Percentiles rank a stretch among this genome's conserved stretches.
These are phyloP conservation scores for Ganoderma sinense DNA, from an alignment of 1,284 basidiomycete genomes.

Conservation along the genomic window DNA sequence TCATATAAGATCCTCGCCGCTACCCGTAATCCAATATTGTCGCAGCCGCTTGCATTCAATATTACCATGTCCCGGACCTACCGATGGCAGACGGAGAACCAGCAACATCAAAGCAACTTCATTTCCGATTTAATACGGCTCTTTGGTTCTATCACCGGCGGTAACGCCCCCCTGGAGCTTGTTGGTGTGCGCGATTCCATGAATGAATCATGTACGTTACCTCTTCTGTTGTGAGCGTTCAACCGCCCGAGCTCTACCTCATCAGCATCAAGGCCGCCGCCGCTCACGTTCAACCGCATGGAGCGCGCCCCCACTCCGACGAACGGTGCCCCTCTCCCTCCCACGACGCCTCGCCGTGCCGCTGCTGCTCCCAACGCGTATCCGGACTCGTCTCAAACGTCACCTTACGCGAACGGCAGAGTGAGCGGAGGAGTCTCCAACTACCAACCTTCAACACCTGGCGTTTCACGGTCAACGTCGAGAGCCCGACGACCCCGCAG, in stretches of 20 bases:
- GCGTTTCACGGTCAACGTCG: slow-evolving; percentile 27
- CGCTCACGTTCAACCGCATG: slow-evolving; percentile 34
- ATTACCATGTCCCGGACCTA: slow-evolving; percentile 88
- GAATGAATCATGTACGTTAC: slow-evolving; percentile 46
- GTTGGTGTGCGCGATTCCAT: slow-evolving; percentile 58
- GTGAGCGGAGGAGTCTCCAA: slow-evolving; percentile 29
- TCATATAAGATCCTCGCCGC: background rate
- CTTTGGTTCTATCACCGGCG: slow-evolving; percentile 68
- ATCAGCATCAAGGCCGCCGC: slow-evolving; percentile 41
- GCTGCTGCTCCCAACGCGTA: slow-evolving; percentile 30
- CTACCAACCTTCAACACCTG: slow-evolving; percentile 26
- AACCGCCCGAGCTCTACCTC: slow-evolving; percentile 28
- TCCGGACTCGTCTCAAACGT: slow-evolving; percentile 16
- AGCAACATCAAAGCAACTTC: slow-evolving; percentile 77
- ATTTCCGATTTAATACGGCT: slow-evolving; percentile 73
- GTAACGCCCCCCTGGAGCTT: slow-evolving; percentile 55
- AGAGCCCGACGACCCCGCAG: slow-evolving; percentile 36
- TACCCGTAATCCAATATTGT: background rate
- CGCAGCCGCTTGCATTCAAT: slow-evolving; percentile 62
- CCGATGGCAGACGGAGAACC: slow-evolving; percentile 84
- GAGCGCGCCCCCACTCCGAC: slow-evolving; percentile 42
- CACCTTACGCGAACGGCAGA: slow-evolving; percentile 24
- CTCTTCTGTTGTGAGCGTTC: slow-evolving; percentile 17
- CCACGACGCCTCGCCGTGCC: slow-evolving; percentile 35
- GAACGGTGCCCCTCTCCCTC: slow-evolving; percentile 37